Evolutionary conservation across 2,329 filamentous ascomycete genomes (phyloP).

Genomic region (Camillea tinctor): DNA sequence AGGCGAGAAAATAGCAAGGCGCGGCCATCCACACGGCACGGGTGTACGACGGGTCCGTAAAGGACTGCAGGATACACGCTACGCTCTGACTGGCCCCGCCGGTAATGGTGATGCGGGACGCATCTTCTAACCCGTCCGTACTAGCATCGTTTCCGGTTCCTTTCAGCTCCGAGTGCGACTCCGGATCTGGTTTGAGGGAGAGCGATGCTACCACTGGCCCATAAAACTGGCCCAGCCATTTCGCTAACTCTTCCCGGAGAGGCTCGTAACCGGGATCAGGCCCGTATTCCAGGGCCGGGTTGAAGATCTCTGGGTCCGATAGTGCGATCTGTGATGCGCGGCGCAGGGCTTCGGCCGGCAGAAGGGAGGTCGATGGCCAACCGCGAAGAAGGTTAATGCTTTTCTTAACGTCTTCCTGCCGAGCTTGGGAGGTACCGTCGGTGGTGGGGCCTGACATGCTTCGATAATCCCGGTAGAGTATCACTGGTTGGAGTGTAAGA

Average conservation of each 20-base stretch:
- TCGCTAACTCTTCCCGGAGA: constrained; percentile 66
- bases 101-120: constrained; percentile 72
- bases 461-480: neutral
- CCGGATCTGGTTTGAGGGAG: neutral
- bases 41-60: constrained; percentile 75
- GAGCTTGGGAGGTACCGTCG: neutral
- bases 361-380: constrained; percentile 63
- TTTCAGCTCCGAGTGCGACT: neutral
- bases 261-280: constrained; percentile 72
- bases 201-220: constrained; percentile 11
- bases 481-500: neutral
- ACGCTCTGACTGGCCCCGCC: constrained; percentile 84
- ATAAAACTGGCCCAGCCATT: constrained; percentile 69
- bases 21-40: constrained; percentile 75
- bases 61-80: constrained; percentile 74
- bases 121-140: constrained; percentile 27
- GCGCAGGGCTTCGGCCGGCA: constrained; percentile 64
- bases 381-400: constrained; percentile 66
- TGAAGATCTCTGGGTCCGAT: constrained; percentile 54
- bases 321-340: constrained; percentile 61
- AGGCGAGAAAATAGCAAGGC: constrained; percentile 82
- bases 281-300: constrained; percentile 73
- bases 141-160: constrained; percentile 3
- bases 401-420: constrained; percentile 23
- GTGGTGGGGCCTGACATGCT: neutral